Evolutionary conservation across 2,329 filamentous ascomycete genomes (phyloP).

Genomic region (Neofusicoccum parvum): DNA sequence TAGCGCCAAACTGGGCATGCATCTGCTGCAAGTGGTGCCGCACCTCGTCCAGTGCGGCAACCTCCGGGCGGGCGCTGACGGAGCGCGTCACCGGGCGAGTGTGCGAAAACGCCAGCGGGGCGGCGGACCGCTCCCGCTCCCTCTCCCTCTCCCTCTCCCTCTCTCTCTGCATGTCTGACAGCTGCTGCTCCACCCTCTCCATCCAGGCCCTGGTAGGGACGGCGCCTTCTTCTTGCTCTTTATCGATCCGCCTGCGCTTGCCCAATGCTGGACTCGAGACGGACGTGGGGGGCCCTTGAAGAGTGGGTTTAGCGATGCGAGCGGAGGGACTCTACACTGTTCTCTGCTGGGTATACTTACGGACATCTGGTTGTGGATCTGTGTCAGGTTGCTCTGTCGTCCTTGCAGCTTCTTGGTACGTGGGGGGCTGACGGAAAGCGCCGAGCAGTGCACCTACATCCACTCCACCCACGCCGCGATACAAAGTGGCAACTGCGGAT

Average conservation of each 20-base stretch:
- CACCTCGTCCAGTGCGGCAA: no score
- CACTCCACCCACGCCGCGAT: background rate
- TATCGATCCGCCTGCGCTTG: background rate
- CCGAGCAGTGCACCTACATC: background rate
- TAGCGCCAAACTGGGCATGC: no score
- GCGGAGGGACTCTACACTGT: background rate
- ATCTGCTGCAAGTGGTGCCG: no score
- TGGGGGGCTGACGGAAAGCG: background rate
- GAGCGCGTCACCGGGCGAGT: no score
- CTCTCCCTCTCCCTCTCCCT: background rate
- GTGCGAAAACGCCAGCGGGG: no score
- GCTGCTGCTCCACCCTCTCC: background rate
- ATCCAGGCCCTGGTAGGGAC: background rate
- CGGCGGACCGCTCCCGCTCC: no score
- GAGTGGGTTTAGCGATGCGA: background rate
- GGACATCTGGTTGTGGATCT: background rate
- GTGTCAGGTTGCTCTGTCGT: no score
- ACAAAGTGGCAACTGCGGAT: background rate
- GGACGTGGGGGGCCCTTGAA: background rate
- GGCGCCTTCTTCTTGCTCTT: background rate
- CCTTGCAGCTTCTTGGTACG: background rate
- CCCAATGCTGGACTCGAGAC: background rate
- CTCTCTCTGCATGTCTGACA: background rate
- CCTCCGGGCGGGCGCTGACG: no score
- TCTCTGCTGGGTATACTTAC: background rate